Evolutionary conservation across 768 basidiomycete genomes (phyloP).

Genomic region (Tubosaeta sp.): DNA sequence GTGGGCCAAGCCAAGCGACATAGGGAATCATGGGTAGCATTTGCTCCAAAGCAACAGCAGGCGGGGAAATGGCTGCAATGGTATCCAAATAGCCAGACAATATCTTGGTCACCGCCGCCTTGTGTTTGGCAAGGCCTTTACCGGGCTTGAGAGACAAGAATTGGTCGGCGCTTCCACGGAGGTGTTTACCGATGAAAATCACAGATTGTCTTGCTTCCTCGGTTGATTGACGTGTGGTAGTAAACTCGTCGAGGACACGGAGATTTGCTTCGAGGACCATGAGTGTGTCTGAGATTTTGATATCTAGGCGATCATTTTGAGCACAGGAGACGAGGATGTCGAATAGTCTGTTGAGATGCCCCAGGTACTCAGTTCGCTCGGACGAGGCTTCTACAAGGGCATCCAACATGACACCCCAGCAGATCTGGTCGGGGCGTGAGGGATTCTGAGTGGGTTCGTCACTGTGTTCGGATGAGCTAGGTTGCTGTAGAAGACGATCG

Average conservation of each 20-base stretch:
- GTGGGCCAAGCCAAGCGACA: conserved; percentile 30
- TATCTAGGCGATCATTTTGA: conserved; percentile 30
- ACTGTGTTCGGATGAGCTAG: conserved; percentile 30
- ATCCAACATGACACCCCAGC: conserved; percentile 61
- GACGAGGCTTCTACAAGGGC: conserved; percentile 39
- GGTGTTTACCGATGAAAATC: conserved; percentile 27
- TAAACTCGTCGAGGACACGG: conserved; percentile 26
- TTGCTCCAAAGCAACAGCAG: conserved; percentile 1
- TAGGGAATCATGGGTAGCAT: conserved; percentile 26
- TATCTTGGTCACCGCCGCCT: conserved; percentile 10
- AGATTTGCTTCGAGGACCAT: conserved; percentile 44
- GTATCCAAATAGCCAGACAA: conserved; percentile 18
- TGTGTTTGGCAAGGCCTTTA: conserved; percentile 15
- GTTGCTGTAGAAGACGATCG: conserved; percentile 52
- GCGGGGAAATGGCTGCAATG: neutral
- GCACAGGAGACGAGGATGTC: conserved; percentile 35
- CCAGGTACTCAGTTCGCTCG: conserved; percentile 36
- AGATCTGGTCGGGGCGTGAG: conserved; percentile 46
- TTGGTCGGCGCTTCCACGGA: conserved; percentile 1
- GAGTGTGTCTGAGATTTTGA: conserved; percentile 37
- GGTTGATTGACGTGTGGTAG: neutral
- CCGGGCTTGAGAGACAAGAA: conserved; percentile 12
- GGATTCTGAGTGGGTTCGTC: conserved; percentile 42
- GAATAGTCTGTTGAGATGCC: conserved; percentile 56
- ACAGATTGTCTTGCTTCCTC: conserved; percentile 13